Evolutionary conservation across 2,329 filamentous ascomycete genomes (phyloP).

Genomic region (Kalmusia sp.): DNA sequence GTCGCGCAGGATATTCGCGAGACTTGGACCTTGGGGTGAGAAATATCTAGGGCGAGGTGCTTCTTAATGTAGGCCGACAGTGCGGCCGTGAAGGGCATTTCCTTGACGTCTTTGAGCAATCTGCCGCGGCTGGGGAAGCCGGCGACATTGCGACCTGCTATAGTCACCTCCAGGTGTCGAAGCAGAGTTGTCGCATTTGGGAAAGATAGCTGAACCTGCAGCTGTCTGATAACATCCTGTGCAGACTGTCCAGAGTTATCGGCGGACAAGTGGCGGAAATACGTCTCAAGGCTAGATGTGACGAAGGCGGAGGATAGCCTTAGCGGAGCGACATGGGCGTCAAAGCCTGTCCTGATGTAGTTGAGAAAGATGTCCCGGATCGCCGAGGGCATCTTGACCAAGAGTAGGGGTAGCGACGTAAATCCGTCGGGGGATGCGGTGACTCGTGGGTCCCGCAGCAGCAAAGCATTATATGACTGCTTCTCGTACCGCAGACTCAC

Average conservation of each 20-base stretch:
- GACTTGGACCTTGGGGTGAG: conserved; percentile 49
- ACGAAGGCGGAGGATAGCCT: conserved; percentile 54
- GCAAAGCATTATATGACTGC: conserved; percentile 57
- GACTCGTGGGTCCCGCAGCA: conserved; percentile 50
- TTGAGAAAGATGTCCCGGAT: conserved; percentile 57
- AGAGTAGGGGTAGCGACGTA: conserved; percentile 58
- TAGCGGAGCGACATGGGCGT: conserved; percentile 56
- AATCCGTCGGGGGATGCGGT: conserved; percentile 45
- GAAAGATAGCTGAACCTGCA: conserved; percentile 47
- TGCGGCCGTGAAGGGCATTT: conserved; percentile 49
- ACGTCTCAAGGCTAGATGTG: conserved; percentile 54
- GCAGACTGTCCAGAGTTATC: conserved; percentile 36
- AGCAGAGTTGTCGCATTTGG: conserved; percentile 38
- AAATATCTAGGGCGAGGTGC: conserved; percentile 52
- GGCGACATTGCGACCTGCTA: conserved; percentile 49
- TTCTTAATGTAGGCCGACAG: conserved; percentile 46
- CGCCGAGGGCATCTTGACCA: conserved; percentile 59
- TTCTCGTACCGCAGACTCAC: conserved; percentile 59
- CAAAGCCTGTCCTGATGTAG: conserved; percentile 59
- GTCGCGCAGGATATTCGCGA: conserved; percentile 51
- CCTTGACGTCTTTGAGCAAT: conserved; percentile 13
- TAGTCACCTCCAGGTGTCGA: conserved; percentile 53
- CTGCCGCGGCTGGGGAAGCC: conserved; percentile 42
- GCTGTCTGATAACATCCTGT: conserved; percentile 37
- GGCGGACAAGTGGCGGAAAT: conserved; percentile 66